Evolutionary conservation across 352 stramenopile species (phyloP).

Genomic region (Phytophthora fragariae): DNA sequence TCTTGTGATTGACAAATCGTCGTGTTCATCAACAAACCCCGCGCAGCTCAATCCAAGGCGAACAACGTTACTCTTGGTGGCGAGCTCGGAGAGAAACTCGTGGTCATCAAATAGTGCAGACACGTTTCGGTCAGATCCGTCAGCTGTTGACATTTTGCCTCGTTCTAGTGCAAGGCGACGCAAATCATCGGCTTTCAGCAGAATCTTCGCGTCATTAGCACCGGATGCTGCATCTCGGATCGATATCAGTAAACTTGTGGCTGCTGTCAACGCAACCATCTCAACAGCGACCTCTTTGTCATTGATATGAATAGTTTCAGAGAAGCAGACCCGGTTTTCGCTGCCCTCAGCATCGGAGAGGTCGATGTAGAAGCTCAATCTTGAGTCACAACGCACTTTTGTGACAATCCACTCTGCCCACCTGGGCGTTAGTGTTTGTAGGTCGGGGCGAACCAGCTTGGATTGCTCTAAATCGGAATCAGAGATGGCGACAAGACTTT

Average conservation of each 20-base stretch:
- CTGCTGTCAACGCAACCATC: conserved; percentile 30
- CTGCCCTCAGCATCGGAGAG: conserved; percentile 24
- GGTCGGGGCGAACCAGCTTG: conserved; percentile 36
- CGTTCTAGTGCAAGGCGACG: conserved; percentile 27
- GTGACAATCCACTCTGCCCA: conserved; percentile 53
- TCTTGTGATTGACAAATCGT: not conserved
- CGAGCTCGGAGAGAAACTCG: conserved; percentile 42
- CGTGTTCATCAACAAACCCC: not conserved
- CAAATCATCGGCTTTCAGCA: conserved; percentile 32
- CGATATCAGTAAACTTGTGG: conserved; percentile 37
- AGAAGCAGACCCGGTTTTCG: conserved; percentile 30
- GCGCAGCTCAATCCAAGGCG: conserved; percentile 33
- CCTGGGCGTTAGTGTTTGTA: conserved; percentile 42
- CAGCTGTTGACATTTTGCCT: conserved; percentile 1
- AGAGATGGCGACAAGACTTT: conserved; percentile 26
- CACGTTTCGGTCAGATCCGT: conserved; percentile 13
- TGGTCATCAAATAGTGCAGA: conserved; percentile 38
- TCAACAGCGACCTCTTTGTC: conserved; percentile 24
- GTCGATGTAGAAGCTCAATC: conserved; percentile 36
- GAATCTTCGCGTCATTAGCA: conserved; percentile 17
- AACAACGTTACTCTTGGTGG: conserved; percentile 46
- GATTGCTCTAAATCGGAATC: conserved; percentile 33
- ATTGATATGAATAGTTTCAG: conserved; percentile 22
- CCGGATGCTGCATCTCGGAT: conserved; percentile 4
- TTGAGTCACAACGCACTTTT: conserved; percentile 34